Conservation (phyloP, 306 rosid species). For the Cicer yamashitae region DNA sequence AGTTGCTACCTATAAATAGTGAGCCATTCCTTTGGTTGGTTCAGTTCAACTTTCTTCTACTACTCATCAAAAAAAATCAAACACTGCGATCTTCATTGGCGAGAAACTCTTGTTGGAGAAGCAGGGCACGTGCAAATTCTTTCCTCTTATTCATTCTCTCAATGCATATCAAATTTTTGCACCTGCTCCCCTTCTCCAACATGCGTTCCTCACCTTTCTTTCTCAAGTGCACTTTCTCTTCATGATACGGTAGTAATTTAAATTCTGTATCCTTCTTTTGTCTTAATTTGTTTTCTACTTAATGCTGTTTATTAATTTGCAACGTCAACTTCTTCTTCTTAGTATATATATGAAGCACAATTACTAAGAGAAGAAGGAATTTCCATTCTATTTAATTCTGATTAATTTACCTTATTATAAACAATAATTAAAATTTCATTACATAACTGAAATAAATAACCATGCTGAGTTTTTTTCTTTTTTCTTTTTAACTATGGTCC, state of each 20-base stretch:
- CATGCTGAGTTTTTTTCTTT: background rate
- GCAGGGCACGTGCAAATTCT: slow-evolving; percentile 99
- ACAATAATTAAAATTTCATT: background rate
- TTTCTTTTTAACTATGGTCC: background rate
- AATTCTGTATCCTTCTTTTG: background rate
- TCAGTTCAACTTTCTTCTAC: slow-evolving; percentile 36
- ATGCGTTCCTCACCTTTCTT: slow-evolving; percentile 63
- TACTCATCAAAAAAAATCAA: slow-evolving; percentile 7
- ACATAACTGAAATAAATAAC: background rate
- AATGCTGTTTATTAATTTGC: background rate
- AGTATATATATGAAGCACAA: background rate
- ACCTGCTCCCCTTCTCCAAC: slow-evolving; percentile 99
- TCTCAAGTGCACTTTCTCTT: background rate
- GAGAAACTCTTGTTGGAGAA: slow-evolving; percentile 94
- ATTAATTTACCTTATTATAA: background rate
- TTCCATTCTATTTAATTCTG: background rate
- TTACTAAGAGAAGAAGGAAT: background rate
- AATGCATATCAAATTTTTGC: slow-evolving; percentile 52
- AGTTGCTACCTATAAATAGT: slow-evolving; percentile 61
- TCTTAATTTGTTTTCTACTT: background rate
- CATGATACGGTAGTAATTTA: background rate
- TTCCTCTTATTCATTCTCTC: slow-evolving; percentile 11
- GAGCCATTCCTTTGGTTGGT: slow-evolving; percentile 33
- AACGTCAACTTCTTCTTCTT: background rate
- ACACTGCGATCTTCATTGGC: slow-evolving; percentile 45